Percentiles rank a stretch among this genome's conserved stretches.
Evolutionary conservation across 1,139 yeast species (phyloP).

Genomic region (Taiozyma onychis): DNA sequence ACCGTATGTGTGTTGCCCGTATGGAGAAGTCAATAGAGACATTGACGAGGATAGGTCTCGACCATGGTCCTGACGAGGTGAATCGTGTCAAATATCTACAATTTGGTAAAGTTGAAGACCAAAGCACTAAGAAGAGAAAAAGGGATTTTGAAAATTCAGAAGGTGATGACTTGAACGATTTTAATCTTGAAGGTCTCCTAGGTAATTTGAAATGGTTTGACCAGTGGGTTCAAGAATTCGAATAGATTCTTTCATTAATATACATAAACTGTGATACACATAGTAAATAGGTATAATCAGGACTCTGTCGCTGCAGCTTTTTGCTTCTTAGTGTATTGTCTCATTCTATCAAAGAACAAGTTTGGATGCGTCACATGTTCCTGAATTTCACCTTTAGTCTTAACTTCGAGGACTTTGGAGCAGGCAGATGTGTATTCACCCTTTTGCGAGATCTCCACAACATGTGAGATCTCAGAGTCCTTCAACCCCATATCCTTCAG

Average conservation of each 20-base stretch:
- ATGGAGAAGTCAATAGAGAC: conserved; percentile 36
- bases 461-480: conserved; percentile 56
- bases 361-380: conserved; percentile 79
- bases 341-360: conserved; percentile 74
- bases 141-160: background rate
- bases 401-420: conserved; percentile 77
- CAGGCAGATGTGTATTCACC: conserved; percentile 82
- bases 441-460: conserved; percentile 59
- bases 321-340: conserved; percentile 9
- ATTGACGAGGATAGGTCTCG: conserved; percentile 41
- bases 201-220: conserved; percentile 54
- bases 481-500: conserved; percentile 64
- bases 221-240: conserved; percentile 26
- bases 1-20: conserved; percentile 44
- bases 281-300: background rate
- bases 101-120: conserved; percentile 33
- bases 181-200: conserved; percentile 26
- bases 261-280: background rate
- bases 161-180: background rate
- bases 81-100: conserved; percentile 45
- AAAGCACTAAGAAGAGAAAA: background rate
- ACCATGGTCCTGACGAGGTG: conserved; percentile 52
- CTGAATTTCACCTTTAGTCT: conserved; percentile 38
- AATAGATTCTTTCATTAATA: background rate
- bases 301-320: background rate